phyloP scores from a whole-genome alignment of 371 early-diverging fungal species.

The Mucor irregularis region DNA sequence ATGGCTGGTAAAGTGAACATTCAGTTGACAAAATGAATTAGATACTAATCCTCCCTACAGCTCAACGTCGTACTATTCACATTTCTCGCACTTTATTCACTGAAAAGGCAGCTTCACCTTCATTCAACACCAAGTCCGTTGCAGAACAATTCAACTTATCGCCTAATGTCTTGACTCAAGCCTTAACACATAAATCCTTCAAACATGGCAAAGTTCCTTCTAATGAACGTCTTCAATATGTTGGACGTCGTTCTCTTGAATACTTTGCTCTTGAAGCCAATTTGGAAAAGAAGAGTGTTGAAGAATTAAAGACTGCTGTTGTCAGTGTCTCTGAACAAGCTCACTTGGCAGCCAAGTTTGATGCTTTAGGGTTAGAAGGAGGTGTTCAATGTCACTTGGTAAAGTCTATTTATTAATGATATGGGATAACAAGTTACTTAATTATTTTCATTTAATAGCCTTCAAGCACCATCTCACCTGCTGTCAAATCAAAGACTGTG shows the following conservation, averaged over 20 bases:
- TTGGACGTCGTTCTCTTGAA: conserved; percentile 54
- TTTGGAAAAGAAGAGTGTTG: conserved; percentile 12
- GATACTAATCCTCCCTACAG: too few species aligned
- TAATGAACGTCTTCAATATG: conserved; percentile 66
- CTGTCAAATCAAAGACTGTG: conserved; percentile 20
- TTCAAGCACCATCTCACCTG: not conserved
- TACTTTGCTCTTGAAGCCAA: conserved; percentile 31
- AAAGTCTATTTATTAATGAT: conserved; percentile 1
- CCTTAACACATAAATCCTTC: conserved; percentile 75
- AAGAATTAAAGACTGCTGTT: conserved; percentile 14
- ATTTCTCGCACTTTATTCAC: conserved; percentile 7
- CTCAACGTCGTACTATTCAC: conserved; percentile 24
- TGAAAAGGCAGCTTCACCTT: conserved; percentile 17
- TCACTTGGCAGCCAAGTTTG: conserved; percentile 28
- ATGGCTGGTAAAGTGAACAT: conserved; percentile 22
- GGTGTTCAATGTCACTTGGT: conserved; percentile 41
- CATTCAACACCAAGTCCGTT: conserved; percentile 15
- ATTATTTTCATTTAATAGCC: conserved; percentile 7
- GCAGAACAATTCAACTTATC: conserved; percentile 21
- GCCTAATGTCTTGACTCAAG: conserved; percentile 38
- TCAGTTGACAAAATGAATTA: too few species aligned
- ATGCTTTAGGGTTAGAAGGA: conserved; percentile 29
- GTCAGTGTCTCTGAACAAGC: conserved; percentile 1
- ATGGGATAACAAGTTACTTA: not conserved
- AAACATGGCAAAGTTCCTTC: conserved; percentile 58